phyloP scores from a whole-genome alignment of 805 yeast species.

The Zygosaccharomyces bisporus region DNA sequence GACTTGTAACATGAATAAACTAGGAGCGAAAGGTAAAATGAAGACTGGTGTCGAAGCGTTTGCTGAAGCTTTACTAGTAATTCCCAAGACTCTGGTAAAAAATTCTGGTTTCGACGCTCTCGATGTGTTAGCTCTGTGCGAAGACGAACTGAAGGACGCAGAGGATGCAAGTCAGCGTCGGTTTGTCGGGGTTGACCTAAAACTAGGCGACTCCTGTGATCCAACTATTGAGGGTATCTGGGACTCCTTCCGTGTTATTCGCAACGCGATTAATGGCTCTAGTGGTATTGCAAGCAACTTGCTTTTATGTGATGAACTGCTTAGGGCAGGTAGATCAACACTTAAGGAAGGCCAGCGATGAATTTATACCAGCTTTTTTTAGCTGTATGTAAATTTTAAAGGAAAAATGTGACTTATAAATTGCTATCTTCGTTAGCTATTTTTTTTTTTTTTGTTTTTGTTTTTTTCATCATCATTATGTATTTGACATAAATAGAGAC shows the following conservation, averaged over 20 bases:
- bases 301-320: conserved; percentile 88
- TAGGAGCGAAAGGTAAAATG: conserved; percentile 73
- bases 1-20: conserved; percentile 45
- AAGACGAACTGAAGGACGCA: conserved; percentile 50
- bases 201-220: conserved; percentile 92
- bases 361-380: not conserved
- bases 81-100: conserved; percentile 88
- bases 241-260: conserved; percentile 91
- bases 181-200: conserved; percentile 85
- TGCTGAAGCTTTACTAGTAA: conserved; percentile 83
- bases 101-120: conserved; percentile 93
- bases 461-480: too few relatives aligned
- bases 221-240: conserved; percentile 92
- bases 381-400: conserved; percentile 1
- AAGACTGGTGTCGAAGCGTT: conserved; percentile 91
- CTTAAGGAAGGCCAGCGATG: conserved; percentile 55
- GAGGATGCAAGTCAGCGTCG: conserved; percentile 69
- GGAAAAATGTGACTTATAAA: too few relatives aligned
- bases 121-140: conserved; percentile 83
- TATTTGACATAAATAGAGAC: not conserved
- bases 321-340: conserved; percentile 95
- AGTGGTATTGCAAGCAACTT: conserved; percentile 92
- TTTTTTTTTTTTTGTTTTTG: not conserved
- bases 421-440: not conserved
- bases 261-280: conserved; percentile 90